Evolutionary conservation across 306 rosid species (phyloP), one percentile per base, ranked within the genome.

Genomic region (Cercis canadensis): DNA sequence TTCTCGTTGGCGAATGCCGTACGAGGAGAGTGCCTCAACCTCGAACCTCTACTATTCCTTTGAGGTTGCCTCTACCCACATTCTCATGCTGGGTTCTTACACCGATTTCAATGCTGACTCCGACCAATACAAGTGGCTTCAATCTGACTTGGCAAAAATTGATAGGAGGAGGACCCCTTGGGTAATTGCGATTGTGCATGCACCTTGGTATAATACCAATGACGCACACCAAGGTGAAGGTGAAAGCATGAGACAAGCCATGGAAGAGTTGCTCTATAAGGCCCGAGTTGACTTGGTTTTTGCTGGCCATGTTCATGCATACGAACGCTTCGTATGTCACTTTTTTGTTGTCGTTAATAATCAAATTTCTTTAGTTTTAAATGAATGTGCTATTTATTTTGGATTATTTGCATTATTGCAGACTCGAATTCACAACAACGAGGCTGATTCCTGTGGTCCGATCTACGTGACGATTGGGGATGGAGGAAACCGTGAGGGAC

Each of bases 301-400:
- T 53, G 69, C 90, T 0, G 93, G 96, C 0, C 96, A 90, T 75
- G 96, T 90, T 79, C 96, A 90, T 84, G 94, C 96, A 0, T 90
- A 90, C 16, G 96, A 90, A 76, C 85, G 92, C 33, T 90, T 90
- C 44, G 96, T 90, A 84, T 49, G 92, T 77, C 56, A 12, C 11
- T 0, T 19, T 14, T 11, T 47, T 39, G n/a, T n/a, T n/a, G n/a
- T n/a, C n/a, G n/a, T 5, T 12, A 0, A 0, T 0, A 24, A 11
- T 0, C 2, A 10, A 4, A 3, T 0, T 37, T 37, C 6, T 37
- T 6, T 37, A 0, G 3, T 37, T 37, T 37, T 8, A 0, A 3
- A 3, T 24, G 2, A 24, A 24, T 37, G 43, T 5, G 8, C 10
- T 37, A 5, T 6, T 37, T 37, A 37, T 37, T 37, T 37, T 37